Percentiles rank a stretch among this genome's conserved stretches.
These are phyloP conservation scores for Cladosporium sp. DNA, from an alignment of 2,329 filamentous ascomycete species.

Conservation along the genomic window DNA sequence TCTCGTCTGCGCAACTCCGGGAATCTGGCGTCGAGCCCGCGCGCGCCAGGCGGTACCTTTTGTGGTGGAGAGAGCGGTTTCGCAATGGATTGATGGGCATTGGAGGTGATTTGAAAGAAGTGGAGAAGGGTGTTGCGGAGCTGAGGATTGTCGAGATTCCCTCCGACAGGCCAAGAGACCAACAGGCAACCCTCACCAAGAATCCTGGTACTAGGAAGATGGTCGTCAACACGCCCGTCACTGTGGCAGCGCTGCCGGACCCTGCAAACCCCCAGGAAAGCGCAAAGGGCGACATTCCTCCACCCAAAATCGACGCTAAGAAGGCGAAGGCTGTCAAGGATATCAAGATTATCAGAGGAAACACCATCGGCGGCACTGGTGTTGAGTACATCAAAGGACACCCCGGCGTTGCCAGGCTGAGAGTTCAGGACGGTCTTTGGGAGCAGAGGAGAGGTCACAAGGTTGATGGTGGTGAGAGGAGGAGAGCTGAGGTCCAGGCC, in stretches of 20 bases:
- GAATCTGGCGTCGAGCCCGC: constrained; percentile 84
- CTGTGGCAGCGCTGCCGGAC: constrained; percentile 12
- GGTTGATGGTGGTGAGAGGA: constrained; percentile 93
- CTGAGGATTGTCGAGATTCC: constrained; percentile 55
- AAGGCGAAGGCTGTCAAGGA: constrained; percentile 54
- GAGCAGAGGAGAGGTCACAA: constrained; percentile 81
- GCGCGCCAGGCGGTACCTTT: constrained; percentile 73
- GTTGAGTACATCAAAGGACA: constrained; percentile 62
- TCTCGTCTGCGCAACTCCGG: constrained; percentile 70
- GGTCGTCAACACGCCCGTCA: constrained; percentile 54
- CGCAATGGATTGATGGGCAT: constrained; percentile 70
- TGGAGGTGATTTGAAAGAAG: constrained; percentile 74
- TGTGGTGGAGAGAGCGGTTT: constrained; percentile 85
- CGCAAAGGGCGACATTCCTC: constrained; percentile 31
- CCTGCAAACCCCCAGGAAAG: constrained; percentile 51
- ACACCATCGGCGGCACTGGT: constrained; percentile 69
- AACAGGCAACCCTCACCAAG: constrained; percentile 45
- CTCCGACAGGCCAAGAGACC: constrained; percentile 25
- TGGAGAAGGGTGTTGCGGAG: constrained; percentile 58
- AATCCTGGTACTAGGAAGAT: constrained; percentile 53
- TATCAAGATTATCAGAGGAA: constrained; percentile 63
- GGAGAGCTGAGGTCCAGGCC: constrained; percentile 77
- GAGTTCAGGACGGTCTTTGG: constrained; percentile 84
- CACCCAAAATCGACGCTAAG: constrained; percentile 14
- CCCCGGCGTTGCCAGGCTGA: constrained; percentile 59